Percentiles rank a stretch among this genome's conserved stretches.
phyloP scores from a whole-genome alignment of 2,329 filamentous ascomycete species.

The Cryphonectria naterciae region DNA sequence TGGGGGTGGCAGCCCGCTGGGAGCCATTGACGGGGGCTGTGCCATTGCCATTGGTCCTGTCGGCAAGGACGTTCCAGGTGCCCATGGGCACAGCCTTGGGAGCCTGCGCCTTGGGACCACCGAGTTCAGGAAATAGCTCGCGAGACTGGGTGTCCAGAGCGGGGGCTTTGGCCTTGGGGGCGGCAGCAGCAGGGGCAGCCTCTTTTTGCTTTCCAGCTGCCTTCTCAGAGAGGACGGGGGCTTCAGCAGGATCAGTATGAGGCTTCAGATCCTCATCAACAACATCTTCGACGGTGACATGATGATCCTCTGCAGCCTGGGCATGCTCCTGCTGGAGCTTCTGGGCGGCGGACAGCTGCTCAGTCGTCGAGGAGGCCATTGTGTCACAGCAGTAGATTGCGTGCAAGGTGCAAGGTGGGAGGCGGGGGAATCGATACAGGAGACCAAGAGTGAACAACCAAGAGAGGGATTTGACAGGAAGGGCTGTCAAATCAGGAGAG shows the following conservation, averaged over 20 bases:
- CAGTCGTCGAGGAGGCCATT: slow-evolving; percentile 47
- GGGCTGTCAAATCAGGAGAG: slow-evolving; percentile 28
- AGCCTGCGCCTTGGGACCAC: slow-evolving; percentile 68
- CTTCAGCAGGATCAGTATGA: slow-evolving; percentile 44
- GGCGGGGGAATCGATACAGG: slow-evolving; percentile 30
- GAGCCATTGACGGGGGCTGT: slow-evolving; percentile 63
- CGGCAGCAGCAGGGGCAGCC: slow-evolving; percentile 20
- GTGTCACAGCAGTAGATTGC: slow-evolving; percentile 29
- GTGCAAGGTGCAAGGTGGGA: slow-evolving; percentile 27
- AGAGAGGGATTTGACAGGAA: slow-evolving; percentile 30
- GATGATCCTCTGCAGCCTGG: slow-evolving; percentile 49
- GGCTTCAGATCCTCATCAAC: slow-evolving; percentile 71
- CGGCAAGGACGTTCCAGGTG: slow-evolving; percentile 69
- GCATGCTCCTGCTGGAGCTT: slow-evolving; percentile 68
- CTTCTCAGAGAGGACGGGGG: slow-evolving; percentile 61
- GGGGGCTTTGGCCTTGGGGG: slow-evolving; percentile 41
- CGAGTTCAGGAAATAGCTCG: slow-evolving; percentile 92
- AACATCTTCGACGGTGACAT: slow-evolving; percentile 78
- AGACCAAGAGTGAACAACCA: slow-evolving; percentile 31
- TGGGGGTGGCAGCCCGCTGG: slow-evolving; percentile 66
- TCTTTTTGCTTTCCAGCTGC: slow-evolving; percentile 69
- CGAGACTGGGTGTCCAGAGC: slow-evolving; percentile 82
- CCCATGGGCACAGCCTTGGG: slow-evolving; percentile 61
- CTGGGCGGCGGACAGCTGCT: slow-evolving; percentile 60
- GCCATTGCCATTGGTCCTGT: slow-evolving; percentile 59